A percentile compares a stretch with the other conserved stretches of the same genome.
phyloP scores from a whole-genome alignment of 139 green algal genomes.

The Pycnococcus provasolii region DNA sequence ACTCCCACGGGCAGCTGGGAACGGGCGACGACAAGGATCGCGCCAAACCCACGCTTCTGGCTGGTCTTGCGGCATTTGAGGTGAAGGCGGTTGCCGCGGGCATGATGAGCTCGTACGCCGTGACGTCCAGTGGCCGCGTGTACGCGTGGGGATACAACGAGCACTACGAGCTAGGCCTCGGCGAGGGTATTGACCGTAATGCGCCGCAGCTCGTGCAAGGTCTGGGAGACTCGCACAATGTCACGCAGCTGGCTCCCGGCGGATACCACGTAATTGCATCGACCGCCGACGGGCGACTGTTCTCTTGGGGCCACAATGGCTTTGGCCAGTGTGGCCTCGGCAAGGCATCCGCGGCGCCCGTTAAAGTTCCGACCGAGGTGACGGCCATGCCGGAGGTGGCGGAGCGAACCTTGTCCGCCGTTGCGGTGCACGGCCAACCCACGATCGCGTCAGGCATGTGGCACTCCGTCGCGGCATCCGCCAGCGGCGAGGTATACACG shows the following conservation, averaged over 20 bases:
- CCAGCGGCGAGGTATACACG: conserved; percentile 22
- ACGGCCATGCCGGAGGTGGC: no score
- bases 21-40: conserved; percentile 19
- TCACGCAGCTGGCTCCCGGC: background rate
- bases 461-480: conserved; percentile 45
- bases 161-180: conserved; percentile 30
- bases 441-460: background rate
- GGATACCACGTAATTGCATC: background rate
- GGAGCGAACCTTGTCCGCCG: no score
- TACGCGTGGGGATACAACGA: conserved; percentile 35
- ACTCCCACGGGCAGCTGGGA: conserved; percentile 23
- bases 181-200: conserved; percentile 27
- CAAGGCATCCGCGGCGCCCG: background rate
- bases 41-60: conserved; percentile 18
- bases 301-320: background rate
- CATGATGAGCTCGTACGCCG: conserved; percentile 8
- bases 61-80: background rate
- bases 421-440: no score
- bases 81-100: conserved; percentile 7
- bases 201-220: conserved; percentile 18
- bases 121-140: conserved; percentile 2
- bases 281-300: background rate
- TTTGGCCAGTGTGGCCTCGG: background rate
- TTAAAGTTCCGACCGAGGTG: no score
- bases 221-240: background rate